Evolutionary conservation across 139 green algal species (phyloP).

Genomic region (Edaphochlamys debaryana): DNA sequence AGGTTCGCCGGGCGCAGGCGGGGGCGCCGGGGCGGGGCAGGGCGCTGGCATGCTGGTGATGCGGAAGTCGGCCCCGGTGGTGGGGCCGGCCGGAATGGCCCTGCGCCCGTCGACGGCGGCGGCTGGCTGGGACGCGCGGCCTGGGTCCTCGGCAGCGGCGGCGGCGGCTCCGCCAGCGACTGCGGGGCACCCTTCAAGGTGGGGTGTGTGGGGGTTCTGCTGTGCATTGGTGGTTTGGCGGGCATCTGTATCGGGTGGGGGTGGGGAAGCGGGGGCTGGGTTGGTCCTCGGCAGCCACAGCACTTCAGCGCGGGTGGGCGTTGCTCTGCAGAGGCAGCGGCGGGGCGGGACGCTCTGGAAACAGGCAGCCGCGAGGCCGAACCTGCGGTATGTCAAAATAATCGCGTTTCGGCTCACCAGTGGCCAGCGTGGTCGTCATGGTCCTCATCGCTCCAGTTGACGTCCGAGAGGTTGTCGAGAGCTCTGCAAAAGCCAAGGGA

Average conservation of each 20-base stretch:
- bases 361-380: too few relatives aligned
- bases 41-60: constrained; percentile 4
- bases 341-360: too few relatives aligned
- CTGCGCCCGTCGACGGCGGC: constrained; percentile 18
- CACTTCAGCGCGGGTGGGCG: too few relatives aligned
- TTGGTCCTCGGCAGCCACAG: too few relatives aligned
- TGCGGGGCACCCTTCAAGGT: neutral
- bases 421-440: neutral
- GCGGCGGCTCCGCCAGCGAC: neutral
- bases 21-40: neutral
- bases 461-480: constrained; percentile 3
- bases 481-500: neutral
- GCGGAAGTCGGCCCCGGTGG: neutral
- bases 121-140: neutral
- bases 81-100: neutral
- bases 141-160: neutral
- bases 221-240: neutral
- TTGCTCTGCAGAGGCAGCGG: too few relatives aligned
- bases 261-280: too few relatives aligned
- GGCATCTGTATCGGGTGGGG: neutral
- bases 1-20: neutral
- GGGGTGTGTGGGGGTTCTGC: too few relatives aligned
- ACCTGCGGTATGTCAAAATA: too few relatives aligned
- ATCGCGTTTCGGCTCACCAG: neutral
- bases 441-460: constrained; percentile 10